phyloP scores from a whole-genome alignment of 2,329 filamentous ascomycete genomes.

The Orbilia blumenaviensis region DNA sequence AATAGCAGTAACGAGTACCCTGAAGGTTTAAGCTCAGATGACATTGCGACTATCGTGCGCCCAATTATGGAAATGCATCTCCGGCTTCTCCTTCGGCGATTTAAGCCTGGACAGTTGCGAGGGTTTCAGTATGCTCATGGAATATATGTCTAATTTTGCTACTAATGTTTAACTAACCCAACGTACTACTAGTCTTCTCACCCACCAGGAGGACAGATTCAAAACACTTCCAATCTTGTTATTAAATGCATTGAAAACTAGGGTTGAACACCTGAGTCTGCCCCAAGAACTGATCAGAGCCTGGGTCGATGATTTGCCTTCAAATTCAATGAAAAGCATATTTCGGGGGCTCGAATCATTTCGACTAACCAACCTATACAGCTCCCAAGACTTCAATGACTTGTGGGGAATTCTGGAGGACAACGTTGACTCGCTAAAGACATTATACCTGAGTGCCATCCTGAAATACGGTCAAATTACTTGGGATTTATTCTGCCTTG shows the following conservation, averaged over 20 bases:
- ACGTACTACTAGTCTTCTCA: background rate
- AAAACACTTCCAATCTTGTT: background rate
- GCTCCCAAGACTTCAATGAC: background rate
- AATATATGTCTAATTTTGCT: background rate
- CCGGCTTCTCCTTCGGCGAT: background rate
- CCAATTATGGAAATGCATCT: background rate
- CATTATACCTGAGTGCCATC: background rate
- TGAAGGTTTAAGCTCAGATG: background rate
- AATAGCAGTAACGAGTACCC: background rate
- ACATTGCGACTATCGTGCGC: background rate
- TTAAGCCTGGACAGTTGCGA: background rate
- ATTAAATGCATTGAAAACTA: background rate
- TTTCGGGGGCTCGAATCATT: background rate
- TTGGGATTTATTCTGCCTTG: background rate
- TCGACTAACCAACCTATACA: background rate
- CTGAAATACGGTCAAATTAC: background rate
- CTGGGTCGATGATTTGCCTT: background rate
- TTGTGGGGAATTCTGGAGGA: background rate
- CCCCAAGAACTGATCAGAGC: background rate
- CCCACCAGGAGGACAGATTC: background rate
- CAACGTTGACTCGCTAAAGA: background rate
- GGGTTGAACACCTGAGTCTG: background rate
- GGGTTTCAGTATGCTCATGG: background rate
- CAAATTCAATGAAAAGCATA: background rate
- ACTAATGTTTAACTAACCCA: background rate